Evolutionary conservation across 495 filamentous ascomycete genomes (phyloP).

Genomic region (Terfezia claveryi): DNA sequence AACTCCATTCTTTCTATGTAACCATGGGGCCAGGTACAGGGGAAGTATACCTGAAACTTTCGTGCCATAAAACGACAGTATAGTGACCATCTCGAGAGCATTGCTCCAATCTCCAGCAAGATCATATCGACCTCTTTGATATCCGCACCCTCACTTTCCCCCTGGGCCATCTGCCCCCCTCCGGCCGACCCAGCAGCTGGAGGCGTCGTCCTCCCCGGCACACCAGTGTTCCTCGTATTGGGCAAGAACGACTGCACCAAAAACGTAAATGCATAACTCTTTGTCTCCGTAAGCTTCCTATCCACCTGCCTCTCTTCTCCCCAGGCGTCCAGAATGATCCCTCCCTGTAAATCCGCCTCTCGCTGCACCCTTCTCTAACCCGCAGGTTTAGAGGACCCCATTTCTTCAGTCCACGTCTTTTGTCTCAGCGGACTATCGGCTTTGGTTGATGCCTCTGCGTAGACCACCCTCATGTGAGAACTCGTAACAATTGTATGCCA

Average conservation of each 20-base stretch:
- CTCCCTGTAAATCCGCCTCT: conserved; percentile 93
- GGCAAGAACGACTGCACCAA: conserved; percentile 71
- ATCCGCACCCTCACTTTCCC: conserved; percentile 77
- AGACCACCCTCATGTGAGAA: no score
- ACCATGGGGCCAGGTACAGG: background rate
- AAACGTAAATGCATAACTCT: conserved; percentile 91
- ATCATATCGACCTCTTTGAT: conserved; percentile 85
- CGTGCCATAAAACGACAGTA: conserved; percentile 74
- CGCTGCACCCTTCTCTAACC: conserved; percentile 74
- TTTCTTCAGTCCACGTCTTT: no score
- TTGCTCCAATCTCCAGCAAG: conserved; percentile 64
- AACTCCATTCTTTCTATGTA: background rate
- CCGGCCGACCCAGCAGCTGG: conserved; percentile 45
- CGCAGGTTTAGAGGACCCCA: no score
- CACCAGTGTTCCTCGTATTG: conserved; percentile 26
- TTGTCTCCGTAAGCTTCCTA: conserved; percentile 74
- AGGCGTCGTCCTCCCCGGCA: conserved; percentile 40
- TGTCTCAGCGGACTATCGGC: no score
- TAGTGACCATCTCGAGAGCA: conserved; percentile 83
- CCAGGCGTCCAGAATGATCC: conserved; percentile 90
- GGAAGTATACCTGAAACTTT: conserved; percentile 46
- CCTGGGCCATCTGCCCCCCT: conserved; percentile 27
- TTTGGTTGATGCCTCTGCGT: no score
- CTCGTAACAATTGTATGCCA: no score
- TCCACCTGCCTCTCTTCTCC: conserved; percentile 67